A percentile compares a stretch with the other conserved stretches of the same genome.
These are phyloP conservation scores for Penicillium malachiteum DNA, from an alignment of 495 filamentous ascomycete genomes.

Conservation along the genomic window DNA sequence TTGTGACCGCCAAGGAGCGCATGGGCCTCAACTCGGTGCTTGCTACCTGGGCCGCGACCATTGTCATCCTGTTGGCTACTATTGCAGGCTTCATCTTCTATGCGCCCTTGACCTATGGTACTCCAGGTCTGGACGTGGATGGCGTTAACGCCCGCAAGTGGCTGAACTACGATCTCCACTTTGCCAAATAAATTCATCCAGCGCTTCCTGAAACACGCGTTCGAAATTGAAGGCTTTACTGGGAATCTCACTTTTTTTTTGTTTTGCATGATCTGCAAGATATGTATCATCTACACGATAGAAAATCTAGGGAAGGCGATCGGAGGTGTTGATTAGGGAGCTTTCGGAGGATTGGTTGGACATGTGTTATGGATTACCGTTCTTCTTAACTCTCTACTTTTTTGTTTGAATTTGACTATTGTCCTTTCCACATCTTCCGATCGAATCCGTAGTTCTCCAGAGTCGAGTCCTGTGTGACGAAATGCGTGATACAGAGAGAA, in stretches of 20 bases:
- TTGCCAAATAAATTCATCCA: conserved; percentile 75
- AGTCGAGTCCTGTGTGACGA: conserved; percentile 15
- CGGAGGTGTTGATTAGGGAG: conserved; percentile 2
- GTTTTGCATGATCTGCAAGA: not conserved
- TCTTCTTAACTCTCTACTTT: not conserved
- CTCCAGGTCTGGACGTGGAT: conserved; percentile 81
- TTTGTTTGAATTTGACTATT: not conserved
- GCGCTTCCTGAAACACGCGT: not conserved
- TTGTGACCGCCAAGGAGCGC: conserved; percentile 73
- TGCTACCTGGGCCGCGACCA: conserved; percentile 73
- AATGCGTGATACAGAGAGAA: conserved; percentile 4
- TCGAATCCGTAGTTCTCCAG: not conserved
- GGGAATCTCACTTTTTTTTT: not conserved
- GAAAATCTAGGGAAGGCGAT: not conserved
- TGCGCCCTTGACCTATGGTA: conserved; percentile 91
- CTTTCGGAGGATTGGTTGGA: not conserved
- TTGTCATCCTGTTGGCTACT: conserved; percentile 65
- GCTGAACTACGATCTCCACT: conserved; percentile 96
- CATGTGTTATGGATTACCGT: conserved; percentile 1
- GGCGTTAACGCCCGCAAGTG: conserved; percentile 86
- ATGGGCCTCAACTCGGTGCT: conserved; percentile 76
- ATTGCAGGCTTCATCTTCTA: conserved; percentile 88
- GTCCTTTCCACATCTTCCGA: not conserved
- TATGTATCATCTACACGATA: conserved; percentile 6
- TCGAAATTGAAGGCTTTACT: not conserved